Percentiles rank a stretch among this genome's conserved stretches.
These are phyloP conservation scores for Pinguiococcus pyrenoidosus DNA, from an alignment of 108 stramenopile genomes.

Conservation along the genomic window DNA sequence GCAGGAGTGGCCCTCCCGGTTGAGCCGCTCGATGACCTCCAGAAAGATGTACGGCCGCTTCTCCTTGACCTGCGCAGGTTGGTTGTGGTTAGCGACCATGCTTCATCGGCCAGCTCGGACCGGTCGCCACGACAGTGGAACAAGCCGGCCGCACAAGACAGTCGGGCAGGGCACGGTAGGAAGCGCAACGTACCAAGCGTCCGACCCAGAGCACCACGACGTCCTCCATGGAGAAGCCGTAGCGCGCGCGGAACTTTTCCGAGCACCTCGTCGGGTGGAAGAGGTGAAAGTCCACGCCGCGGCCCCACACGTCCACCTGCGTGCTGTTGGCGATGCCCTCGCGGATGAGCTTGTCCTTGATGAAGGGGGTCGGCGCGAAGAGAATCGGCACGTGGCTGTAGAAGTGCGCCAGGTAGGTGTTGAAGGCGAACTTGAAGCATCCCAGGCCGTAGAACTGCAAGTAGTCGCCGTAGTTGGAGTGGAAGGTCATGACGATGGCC, in stretches of 20 bases:
- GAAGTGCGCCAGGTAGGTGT: conserved; percentile 36
- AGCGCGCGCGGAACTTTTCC: conserved; percentile 24
- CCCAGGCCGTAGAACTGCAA: conserved; percentile 38
- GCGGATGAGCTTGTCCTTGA: conserved; percentile 29
- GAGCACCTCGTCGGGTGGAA: conserved; percentile 40
- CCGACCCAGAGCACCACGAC: conserved; percentile 48
- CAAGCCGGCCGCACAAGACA: too few species aligned
- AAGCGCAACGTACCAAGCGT: too few species aligned
- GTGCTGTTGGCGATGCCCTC: conserved; percentile 31
- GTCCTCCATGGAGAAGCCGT: conserved; percentile 38
- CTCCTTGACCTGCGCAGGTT: too few species aligned
- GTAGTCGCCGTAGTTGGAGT: conserved; percentile 53
- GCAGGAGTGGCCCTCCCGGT: conserved; percentile 21
- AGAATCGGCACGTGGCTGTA: conserved; percentile 47
- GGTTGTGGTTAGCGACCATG: too few species aligned
- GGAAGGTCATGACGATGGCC: conserved; percentile 53
- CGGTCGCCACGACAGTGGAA: too few species aligned
- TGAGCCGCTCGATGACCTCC: conserved; percentile 30
- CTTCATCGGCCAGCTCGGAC: too few species aligned
- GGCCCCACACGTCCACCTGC: conserved; percentile 46
- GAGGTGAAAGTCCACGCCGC: conserved; percentile 44
- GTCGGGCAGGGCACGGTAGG: too few species aligned
- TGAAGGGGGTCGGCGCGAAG: conserved; percentile 53
- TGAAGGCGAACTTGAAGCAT: conserved; percentile 39
- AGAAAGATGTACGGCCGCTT: conserved; percentile 49